A percentile compares a stretch with the other conserved stretches of the same genome.
These are phyloP conservation scores for Pleurotus sapidus DNA, from an alignment of 768 basidiomycete species.

Conservation along the genomic window DNA sequence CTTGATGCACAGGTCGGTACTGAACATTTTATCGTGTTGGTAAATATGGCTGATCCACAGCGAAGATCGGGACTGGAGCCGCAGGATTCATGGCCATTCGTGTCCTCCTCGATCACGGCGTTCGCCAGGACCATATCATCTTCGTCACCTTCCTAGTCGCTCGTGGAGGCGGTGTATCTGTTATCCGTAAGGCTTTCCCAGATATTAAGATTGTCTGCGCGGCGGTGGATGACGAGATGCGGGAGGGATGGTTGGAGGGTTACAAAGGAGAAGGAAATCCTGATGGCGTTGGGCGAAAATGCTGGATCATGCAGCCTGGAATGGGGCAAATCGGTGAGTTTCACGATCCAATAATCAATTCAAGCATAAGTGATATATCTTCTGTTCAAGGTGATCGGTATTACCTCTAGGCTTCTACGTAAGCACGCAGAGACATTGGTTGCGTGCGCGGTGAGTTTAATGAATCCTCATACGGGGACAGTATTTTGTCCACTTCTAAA, in stretches of 20 bases:
- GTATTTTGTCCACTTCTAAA: too few relatives aligned
- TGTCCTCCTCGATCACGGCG: conserved; percentile 89
- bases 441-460: too few relatives aligned
- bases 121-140: conserved; percentile 78
- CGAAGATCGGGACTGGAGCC: conserved; percentile 89
- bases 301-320: conserved; percentile 85
- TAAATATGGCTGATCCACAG: background rate
- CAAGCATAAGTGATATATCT: background rate
- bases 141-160: conserved; percentile 90
- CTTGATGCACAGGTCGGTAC: conserved; percentile 79
- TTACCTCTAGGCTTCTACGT: conserved; percentile 3
- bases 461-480: too few relatives aligned
- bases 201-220: conserved; percentile 81
- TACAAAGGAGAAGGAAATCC: conserved; percentile 48
- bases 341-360: background rate
- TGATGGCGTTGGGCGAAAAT: conserved; percentile 54
- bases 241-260: conserved; percentile 69
- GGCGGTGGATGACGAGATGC: conserved; percentile 75
- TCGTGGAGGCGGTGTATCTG: conserved; percentile 72
- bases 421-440: too few relatives aligned
- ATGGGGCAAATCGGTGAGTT: conserved; percentile 82
- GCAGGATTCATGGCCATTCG: conserved; percentile 95
- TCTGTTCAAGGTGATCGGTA: conserved; percentile 9
- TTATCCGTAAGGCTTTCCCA: conserved; percentile 83
- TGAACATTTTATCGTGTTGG: background rate